phyloP scores from a whole-genome alignment of 805 yeast species.

The Lachancea lanzarotensis region DNA sequence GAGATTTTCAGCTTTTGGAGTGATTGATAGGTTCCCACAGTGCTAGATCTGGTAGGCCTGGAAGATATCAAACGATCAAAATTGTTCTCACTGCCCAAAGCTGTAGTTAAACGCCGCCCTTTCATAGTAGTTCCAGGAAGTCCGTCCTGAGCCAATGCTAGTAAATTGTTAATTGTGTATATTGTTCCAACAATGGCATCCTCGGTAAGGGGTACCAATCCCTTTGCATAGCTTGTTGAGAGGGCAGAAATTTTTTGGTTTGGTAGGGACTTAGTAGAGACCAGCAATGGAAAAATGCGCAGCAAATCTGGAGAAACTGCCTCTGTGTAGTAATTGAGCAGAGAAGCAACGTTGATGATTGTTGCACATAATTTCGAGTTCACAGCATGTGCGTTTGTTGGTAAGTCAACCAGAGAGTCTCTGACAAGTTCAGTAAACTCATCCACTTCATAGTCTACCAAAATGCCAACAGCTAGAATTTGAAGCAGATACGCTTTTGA shows the following conservation, averaged over 20 bases:
- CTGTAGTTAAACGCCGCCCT: conserved; percentile 31
- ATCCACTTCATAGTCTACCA: conserved; percentile 41
- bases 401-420: conserved; percentile 42
- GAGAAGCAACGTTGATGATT: conserved; percentile 50
- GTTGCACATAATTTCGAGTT: conserved; percentile 46
- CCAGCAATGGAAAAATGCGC: conserved; percentile 43
- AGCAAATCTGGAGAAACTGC: conserved; percentile 32
- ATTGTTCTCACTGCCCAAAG: background rate
- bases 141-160: conserved; percentile 49
- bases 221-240: conserved; percentile 55
- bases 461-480: conserved; percentile 40
- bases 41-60: conserved; percentile 6
- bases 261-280: conserved; percentile 49
- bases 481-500: conserved; percentile 54
- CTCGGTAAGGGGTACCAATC: conserved; percentile 63
- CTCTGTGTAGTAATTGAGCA: conserved; percentile 39
- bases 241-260: conserved; percentile 43
- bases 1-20: conserved; percentile 5
- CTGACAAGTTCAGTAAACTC: conserved; percentile 41
- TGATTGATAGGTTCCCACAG: conserved; percentile 8
- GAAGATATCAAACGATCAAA: conserved; percentile 6
- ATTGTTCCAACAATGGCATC: conserved; percentile 79
- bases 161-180: conserved; percentile 71
- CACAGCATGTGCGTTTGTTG: conserved; percentile 44
- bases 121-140: conserved; percentile 31